Conservation (phyloP, 2,329 filamentous ascomycete species). For the Pseudodiploospora longispora region DNA sequence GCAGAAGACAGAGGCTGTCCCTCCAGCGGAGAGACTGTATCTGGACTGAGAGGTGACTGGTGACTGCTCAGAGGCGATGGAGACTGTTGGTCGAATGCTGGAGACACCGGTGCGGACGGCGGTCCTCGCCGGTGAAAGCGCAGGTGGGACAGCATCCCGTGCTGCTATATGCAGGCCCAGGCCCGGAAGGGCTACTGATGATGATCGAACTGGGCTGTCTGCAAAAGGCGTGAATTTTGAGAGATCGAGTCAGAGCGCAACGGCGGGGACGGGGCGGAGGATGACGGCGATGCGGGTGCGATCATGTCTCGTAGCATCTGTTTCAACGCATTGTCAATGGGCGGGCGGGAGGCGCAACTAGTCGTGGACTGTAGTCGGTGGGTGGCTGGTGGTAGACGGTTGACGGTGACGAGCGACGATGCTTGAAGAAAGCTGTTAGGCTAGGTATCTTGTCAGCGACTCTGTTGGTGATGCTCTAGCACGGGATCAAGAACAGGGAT, state of each 20-base stretch:
- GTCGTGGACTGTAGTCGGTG: no score
- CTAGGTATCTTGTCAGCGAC: no score
- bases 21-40: conserved; percentile 29
- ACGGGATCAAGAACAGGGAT: no score
- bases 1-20: conserved; percentile 25
- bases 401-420: no score
- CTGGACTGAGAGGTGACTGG: conserved; percentile 32
- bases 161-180: conserved; percentile 2
- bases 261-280: conserved; percentile 1
- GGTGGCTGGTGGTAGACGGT: no score
- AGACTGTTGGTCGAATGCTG: conserved; percentile 38
- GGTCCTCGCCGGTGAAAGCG: conserved; percentile 51
- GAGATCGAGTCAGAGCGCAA: no score
- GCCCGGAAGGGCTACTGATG: background rate
- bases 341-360: background rate
- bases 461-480: no score
- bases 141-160: conserved; percentile 43
- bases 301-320: conserved; percentile 6
- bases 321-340: background rate
- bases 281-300: conserved; percentile 4
- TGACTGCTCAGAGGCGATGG: conserved; percentile 29
- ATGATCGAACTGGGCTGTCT: background rate
- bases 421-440: no score
- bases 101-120: conserved; percentile 45
- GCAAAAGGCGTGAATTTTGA: background rate